A percentile compares a stretch with the other conserved stretches of the same genome.
phyloP scores from a whole-genome alignment of 768 basidiomycete species.

The Tulasnella sp. region DNA sequence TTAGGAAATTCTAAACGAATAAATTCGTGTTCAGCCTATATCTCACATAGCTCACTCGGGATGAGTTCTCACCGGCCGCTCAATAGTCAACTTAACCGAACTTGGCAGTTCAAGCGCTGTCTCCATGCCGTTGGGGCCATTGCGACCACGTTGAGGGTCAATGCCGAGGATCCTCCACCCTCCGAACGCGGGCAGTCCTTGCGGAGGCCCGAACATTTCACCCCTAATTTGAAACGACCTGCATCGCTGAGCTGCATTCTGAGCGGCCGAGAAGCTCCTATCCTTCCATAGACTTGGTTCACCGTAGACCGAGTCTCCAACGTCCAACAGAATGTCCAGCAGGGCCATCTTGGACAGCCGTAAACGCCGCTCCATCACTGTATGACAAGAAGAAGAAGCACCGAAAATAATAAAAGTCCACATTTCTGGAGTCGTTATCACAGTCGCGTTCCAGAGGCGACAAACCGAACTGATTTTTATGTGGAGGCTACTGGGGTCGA shows the following conservation, averaged over 20 bases:
- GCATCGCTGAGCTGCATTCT: neutral
- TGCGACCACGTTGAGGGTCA: neutral
- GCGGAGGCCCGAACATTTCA: neutral
- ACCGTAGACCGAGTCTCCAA: neutral
- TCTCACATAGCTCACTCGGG: neutral
- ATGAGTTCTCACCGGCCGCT: neutral
- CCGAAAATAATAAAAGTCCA: neutral
- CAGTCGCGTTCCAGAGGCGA: neutral
- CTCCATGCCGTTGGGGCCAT: neutral
- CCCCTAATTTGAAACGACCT: neutral
- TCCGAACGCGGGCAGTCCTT: neutral
- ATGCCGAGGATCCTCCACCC: neutral
- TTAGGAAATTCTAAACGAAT: neutral
- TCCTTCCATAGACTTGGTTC: neutral
- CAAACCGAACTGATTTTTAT: neutral
- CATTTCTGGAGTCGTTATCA: neutral
- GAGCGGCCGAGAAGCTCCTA: neutral
- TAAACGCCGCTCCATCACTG: neutral
- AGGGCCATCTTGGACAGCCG: neutral
- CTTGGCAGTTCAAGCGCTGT: neutral
- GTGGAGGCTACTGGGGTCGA: neutral
- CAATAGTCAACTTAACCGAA: neutral
- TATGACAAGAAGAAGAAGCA: neutral
- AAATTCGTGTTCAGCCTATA: neutral
- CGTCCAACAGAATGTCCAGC: neutral